These are phyloP conservation scores for Vitis hybrid DNA, from an alignment of 177 flowering plant species.

Conservation along the genomic window DNA sequence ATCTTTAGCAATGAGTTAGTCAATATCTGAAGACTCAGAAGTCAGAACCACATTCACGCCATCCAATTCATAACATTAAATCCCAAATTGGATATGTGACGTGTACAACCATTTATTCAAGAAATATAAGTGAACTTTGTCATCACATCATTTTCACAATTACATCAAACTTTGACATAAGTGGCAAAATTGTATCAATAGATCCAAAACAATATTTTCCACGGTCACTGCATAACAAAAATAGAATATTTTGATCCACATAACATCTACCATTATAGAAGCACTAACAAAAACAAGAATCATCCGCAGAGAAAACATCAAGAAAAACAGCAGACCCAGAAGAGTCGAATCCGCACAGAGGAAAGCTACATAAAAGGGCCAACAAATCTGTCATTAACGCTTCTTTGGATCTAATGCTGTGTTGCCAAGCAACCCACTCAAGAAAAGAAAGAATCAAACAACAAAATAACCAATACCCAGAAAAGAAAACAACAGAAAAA, in stretches of 20 bases:
- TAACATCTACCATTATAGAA: neutral
- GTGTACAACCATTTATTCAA: neutral
- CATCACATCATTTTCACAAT: neutral
- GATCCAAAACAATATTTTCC: neutral
- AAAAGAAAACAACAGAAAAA: neutral
- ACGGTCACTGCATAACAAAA: neutral
- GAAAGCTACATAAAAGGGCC: neutral
- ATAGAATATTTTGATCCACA: constrained; percentile 4
- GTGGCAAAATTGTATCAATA: neutral
- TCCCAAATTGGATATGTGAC: neutral
- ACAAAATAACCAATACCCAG: neutral
- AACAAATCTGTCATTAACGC: constrained; percentile 1
- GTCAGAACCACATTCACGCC: too few relatives aligned
- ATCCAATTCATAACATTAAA: too few relatives aligned
- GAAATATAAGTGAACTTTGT: neutral
- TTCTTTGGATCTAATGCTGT: constrained; percentile 13
- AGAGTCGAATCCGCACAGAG: constrained; percentile 1
- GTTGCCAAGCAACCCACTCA: constrained; percentile 2
- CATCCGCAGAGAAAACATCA: constrained; percentile 2
- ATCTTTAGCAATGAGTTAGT: neutral
- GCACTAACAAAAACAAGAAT: neutral
- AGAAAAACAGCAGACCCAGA: neutral
- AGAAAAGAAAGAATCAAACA: neutral
- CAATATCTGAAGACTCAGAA: too few relatives aligned
- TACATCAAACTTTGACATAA: neutral